Base-by-base conservation (phyloP, 331 rosid genomes). In the Prunus yedoensis region DNA sequence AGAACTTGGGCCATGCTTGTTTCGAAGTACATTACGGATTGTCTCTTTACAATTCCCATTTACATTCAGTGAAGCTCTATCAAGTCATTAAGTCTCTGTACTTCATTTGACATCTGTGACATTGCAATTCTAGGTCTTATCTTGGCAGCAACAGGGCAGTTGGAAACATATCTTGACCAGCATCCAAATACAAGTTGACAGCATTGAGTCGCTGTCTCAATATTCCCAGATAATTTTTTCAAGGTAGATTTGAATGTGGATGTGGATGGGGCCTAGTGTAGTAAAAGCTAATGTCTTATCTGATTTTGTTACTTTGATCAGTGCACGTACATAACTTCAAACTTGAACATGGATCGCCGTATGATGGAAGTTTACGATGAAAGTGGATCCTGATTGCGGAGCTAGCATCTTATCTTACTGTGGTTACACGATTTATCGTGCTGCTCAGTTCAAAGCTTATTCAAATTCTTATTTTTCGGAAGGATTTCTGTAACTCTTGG, bases 141-240 rank as follows among this genome's bases (percentile, higher is more conserved):
- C 76, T 72, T 90, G 90, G 97, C 99, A 12, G 97, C 97, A 45
- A 88, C 86, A 2, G 88, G 97, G 78, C 88, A 88, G 88, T 85
- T 95, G 85, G 90, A 90, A 81, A 74, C 90, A 18, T 79, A 89
- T 81, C 79, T 84, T 69, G 80, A 83, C 68, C 72, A 82, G 71
- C 83, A 81, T 65, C 81, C 80, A 73, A 88, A 89, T 79, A 91
- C 91, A 79, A 77, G 84, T 76, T 85, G 83, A 89, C 75, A 21
- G 60, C 15, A 43, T 51, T 70, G 53, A 23, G 25, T 46, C 45
- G 51, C 73, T 47, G 49, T 54, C 60, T 54, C 62, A 50, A 52
- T 67, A 28, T 47, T 76, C 80, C 64, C 56, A 63, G 30, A 66
- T 17, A 66, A 58, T 69, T 75, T 73, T 67, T 81, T 75, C 32